Evolutionary conservation across 169 alveolate genomes (phyloP).

Genomic region (Plasmodium gonderi): DNA sequence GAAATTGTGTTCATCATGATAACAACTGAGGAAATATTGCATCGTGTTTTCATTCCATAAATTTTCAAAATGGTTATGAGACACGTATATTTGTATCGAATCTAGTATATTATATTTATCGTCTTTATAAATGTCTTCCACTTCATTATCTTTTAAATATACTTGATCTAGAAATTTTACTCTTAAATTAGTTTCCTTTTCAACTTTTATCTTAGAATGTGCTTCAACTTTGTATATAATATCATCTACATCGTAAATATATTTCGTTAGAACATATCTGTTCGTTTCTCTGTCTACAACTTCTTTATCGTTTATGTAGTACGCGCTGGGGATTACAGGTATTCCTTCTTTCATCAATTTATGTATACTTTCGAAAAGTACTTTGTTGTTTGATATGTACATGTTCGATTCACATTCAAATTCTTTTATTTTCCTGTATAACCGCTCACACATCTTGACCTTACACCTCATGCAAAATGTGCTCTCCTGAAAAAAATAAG

Average conservation of each 20-base stretch:
- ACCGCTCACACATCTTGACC: conserved; percentile 40
- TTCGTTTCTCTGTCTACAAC: conserved; percentile 67
- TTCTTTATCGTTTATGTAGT: conserved; percentile 36
- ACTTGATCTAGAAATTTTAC: conserved; percentile 21
- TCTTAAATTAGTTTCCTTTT: conserved; percentile 16
- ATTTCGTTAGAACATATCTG: conserved; percentile 62
- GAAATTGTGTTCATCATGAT: conserved; percentile 44
- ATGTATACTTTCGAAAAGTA: conserved; percentile 40
- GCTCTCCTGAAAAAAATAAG: background rate
- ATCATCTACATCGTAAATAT: conserved; percentile 66
- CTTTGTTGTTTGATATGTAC: conserved; percentile 57
- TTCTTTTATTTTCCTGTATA: conserved; percentile 41
- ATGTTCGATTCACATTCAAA: conserved; percentile 63
- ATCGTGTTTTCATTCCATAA: conserved; percentile 66
- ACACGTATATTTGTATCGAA: conserved; percentile 62
- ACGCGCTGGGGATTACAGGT: conserved; percentile 55
- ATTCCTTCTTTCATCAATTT: conserved; percentile 56
- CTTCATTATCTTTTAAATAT: conserved; percentile 53
- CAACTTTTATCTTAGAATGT: conserved; percentile 55
- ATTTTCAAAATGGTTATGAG: conserved; percentile 37
- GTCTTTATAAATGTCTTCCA: conserved; percentile 28
- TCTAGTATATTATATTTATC: conserved; percentile 59
- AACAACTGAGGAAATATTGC: conserved; percentile 61
- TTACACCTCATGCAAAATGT: too few species aligned
- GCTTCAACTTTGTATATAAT: conserved; percentile 74